A percentile compares a stretch with the other conserved stretches of the same genome.
These are phyloP conservation scores for Alectoria sarmentosa DNA, from an alignment of 495 filamentous ascomycete genomes.

Conservation along the genomic window DNA sequence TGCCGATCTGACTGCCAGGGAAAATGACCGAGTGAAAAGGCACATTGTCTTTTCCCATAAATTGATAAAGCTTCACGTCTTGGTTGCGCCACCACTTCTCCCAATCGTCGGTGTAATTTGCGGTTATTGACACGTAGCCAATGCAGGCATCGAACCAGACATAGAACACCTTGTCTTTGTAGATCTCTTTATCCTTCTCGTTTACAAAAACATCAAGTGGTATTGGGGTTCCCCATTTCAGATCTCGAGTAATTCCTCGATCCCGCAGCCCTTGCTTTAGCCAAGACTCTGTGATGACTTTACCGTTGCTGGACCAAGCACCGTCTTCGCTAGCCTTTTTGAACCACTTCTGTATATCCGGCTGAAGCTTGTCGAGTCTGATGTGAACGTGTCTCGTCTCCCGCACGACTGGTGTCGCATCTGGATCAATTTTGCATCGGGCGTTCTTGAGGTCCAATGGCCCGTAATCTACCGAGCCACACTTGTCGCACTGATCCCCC, in stretches of 20 bases:
- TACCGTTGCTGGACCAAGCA: constrained; percentile 71
- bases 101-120: constrained; percentile 87
- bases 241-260: constrained; percentile 84
- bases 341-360: constrained; percentile 65
- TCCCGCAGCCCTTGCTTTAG: constrained; percentile 73
- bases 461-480: constrained; percentile 61
- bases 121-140: constrained; percentile 92
- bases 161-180: constrained; percentile 51
- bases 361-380: constrained; percentile 69
- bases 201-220: constrained; percentile 39
- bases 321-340: constrained; percentile 51
- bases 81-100: constrained; percentile 93
- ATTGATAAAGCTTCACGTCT: constrained; percentile 87
- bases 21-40: constrained; percentile 91
- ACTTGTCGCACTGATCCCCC: constrained; percentile 85
- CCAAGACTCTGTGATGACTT: constrained; percentile 67
- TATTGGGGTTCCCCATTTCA: constrained; percentile 80
- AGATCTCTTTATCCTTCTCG: constrained; percentile 36
- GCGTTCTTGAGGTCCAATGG: constrained; percentile 55
- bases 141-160: constrained; percentile 99
- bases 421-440: constrained; percentile 71
- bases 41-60: constrained; percentile 98
- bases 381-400: constrained; percentile 72
- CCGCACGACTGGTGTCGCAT: constrained; percentile 63
- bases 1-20: constrained; percentile 79